A percentile compares a stretch with the other conserved stretches of the same genome.
phyloP scores from a whole-genome alignment of 1,284 basidiomycete species.

The Xerocomus nothofagi region DNA sequence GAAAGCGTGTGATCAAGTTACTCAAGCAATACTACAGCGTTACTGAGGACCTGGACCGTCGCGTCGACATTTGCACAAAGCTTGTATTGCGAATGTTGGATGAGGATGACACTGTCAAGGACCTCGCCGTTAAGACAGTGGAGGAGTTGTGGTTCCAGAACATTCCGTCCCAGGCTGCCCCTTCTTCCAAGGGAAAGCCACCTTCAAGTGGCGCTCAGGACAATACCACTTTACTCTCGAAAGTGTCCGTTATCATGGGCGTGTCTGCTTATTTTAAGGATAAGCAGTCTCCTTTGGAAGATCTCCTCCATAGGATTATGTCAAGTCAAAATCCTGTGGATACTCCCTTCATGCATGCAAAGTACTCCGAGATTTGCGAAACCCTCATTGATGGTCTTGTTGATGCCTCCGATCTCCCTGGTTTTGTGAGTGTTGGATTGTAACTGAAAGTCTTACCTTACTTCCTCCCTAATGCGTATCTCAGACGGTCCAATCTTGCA shows the following conservation, averaged over 20 bases:
- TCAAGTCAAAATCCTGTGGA: constrained; percentile 39
- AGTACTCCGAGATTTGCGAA: constrained; percentile 79
- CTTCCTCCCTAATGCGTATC: not conserved
- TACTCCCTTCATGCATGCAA: constrained; percentile 51
- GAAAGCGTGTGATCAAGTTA: constrained; percentile 94
- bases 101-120: constrained; percentile 91
- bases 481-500: constrained; percentile 78
- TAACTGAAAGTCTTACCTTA: not conserved
- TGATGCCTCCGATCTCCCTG: constrained; percentile 76
- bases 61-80: constrained; percentile 79
- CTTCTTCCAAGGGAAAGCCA: constrained; percentile 40
- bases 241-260: constrained; percentile 81
- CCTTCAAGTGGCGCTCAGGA: constrained; percentile 39
- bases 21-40: constrained; percentile 80
- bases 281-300: constrained; percentile 80
- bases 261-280: constrained; percentile 82
- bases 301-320: constrained; percentile 80
- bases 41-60: constrained; percentile 57
- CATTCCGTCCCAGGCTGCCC: constrained; percentile 27
- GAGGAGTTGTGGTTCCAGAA: constrained; percentile 86
- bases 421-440: constrained; percentile 58
- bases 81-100: constrained; percentile 87
- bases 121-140: constrained; percentile 84
- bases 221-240: constrained; percentile 53
- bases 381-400: constrained; percentile 84